These are phyloP conservation scores for Tylopilus sp. DNA, from an alignment of 768 basidiomycete genomes.

Conservation along the genomic window DNA sequence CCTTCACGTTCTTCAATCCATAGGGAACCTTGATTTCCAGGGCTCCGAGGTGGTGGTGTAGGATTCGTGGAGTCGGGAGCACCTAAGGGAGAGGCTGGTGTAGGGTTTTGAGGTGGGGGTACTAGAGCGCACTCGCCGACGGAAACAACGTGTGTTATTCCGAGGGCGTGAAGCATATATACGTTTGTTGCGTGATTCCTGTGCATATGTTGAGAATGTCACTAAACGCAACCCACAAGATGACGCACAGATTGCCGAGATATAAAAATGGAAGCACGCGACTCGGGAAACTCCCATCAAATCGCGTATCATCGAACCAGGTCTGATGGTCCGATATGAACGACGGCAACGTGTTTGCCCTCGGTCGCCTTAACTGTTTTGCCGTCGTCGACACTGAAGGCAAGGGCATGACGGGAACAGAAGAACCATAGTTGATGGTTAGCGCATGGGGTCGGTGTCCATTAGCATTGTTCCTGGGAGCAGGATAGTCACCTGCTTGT, in stretches of 20 bases:
- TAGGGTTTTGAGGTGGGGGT: constrained; percentile 57
- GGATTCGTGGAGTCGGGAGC: constrained; percentile 2
- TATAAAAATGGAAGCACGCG: constrained; percentile 91
- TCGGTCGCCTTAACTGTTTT: constrained; percentile 43
- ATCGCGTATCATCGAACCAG: constrained; percentile 94
- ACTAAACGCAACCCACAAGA: background rate
- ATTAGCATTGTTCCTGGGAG: constrained; percentile 8
- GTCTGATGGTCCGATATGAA: constrained; percentile 70
- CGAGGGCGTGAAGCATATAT: constrained; percentile 93
- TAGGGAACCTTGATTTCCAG: constrained; percentile 63
- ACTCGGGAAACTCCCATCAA: constrained; percentile 95
- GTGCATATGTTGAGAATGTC: constrained; percentile 1
- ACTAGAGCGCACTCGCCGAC: constrained; percentile 93
- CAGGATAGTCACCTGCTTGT: constrained; percentile 7
- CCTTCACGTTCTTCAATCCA: constrained; percentile 89
- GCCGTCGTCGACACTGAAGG: constrained; percentile 19
- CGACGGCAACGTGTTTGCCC: constrained; percentile 69
- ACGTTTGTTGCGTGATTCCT: constrained; percentile 94
- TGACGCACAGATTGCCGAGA: constrained; percentile 86
- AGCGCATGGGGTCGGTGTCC: constrained; percentile 23
- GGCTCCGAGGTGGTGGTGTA: constrained; percentile 36
- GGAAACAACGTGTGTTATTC: constrained; percentile 95
- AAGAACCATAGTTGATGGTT: constrained; percentile 19
- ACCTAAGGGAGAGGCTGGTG: background rate
- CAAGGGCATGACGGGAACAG: constrained; percentile 4